Evolutionary conservation across 1,139 yeast species (phyloP).

Genomic region (Pichia norvegensis): DNA sequence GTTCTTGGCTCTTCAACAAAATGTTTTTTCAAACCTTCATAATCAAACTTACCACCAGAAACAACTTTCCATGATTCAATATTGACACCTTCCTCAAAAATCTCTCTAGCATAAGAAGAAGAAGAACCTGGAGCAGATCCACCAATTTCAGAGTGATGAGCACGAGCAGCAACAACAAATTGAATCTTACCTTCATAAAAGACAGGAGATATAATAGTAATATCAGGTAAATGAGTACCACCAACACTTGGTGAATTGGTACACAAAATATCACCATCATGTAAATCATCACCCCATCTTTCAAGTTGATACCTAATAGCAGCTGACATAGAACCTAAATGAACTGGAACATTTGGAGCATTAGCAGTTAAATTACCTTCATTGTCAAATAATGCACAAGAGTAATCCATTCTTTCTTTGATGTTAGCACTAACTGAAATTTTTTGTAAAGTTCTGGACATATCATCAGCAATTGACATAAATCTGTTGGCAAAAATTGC

Average conservation of each 20-base stretch:
- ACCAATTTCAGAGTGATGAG: conserved; percentile 65
- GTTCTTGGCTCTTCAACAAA: conserved; percentile 44
- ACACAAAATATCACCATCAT: conserved; percentile 49
- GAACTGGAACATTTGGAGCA: conserved; percentile 61
- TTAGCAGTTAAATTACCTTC: conserved; percentile 53
- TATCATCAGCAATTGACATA: conserved; percentile 58
- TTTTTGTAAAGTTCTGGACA: conserved; percentile 54
- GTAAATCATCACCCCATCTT: conserved; percentile 42
- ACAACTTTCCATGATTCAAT: conserved; percentile 51
- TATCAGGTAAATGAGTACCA: conserved; percentile 63
- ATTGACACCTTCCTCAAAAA: conserved; percentile 59
- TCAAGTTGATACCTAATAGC: conserved; percentile 47
- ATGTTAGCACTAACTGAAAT: conserved; percentile 54
- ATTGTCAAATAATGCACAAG: conserved; percentile 52
- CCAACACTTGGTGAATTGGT: conserved; percentile 55
- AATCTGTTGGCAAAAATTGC: conserved; percentile 55
- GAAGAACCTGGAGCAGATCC: conserved; percentile 60
- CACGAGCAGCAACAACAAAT: conserved; percentile 57
- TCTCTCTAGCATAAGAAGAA: conserved; percentile 52
- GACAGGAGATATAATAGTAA: conserved; percentile 71
- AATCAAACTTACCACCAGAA: conserved; percentile 44
- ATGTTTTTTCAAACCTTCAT: conserved; percentile 37
- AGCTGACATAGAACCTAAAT: conserved; percentile 56
- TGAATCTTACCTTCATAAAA: conserved; percentile 35
- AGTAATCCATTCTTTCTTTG: conserved; percentile 53